Evolutionary conservation across 1,139 yeast genomes (phyloP).

Genomic region (Scheffersomyces insectosa): DNA sequence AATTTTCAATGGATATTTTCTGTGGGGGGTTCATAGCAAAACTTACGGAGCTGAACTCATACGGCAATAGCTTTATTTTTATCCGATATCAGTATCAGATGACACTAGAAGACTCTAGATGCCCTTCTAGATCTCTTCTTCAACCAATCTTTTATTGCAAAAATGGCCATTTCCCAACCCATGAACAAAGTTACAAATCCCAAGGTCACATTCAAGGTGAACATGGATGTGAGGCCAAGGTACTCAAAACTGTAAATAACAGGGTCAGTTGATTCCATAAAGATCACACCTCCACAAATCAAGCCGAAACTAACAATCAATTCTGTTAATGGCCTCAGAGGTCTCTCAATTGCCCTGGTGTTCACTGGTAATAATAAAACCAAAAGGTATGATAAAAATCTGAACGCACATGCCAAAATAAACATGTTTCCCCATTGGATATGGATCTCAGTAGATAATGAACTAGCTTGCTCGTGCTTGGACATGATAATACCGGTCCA

Average conservation of each 20-base stretch:
- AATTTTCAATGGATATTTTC: no score
- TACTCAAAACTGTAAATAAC: constrained; percentile 80
- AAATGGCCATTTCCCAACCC: constrained; percentile 83
- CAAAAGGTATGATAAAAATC: constrained; percentile 67
- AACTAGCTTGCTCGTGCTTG: constrained; percentile 83
- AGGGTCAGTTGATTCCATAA: constrained; percentile 90
- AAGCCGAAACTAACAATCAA: constrained; percentile 74
- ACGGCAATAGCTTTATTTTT: no score
- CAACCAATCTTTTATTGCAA: constrained; percentile 62
- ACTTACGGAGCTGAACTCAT: no score
- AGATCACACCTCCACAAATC: constrained; percentile 84
- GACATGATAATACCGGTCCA: constrained; percentile 99
- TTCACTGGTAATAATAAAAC: constrained; percentile 52
- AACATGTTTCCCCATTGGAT: constrained; percentile 89
- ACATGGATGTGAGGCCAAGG: constrained; percentile 86
- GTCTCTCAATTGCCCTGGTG: constrained; percentile 37
- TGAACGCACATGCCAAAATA: constrained; percentile 73
- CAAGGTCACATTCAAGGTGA: constrained; percentile 80
- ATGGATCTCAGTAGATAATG: constrained; percentile 75
- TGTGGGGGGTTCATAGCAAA: no score
- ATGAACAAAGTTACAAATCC: constrained; percentile 79
- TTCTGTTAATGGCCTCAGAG: constrained; percentile 75
- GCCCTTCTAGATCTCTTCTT: constrained; percentile 8
- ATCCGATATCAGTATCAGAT: background rate
- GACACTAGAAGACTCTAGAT: background rate